phyloP scores from a whole-genome alignment of 2,329 filamentous ascomycete species.

The Ascochyta rabiei region DNA sequence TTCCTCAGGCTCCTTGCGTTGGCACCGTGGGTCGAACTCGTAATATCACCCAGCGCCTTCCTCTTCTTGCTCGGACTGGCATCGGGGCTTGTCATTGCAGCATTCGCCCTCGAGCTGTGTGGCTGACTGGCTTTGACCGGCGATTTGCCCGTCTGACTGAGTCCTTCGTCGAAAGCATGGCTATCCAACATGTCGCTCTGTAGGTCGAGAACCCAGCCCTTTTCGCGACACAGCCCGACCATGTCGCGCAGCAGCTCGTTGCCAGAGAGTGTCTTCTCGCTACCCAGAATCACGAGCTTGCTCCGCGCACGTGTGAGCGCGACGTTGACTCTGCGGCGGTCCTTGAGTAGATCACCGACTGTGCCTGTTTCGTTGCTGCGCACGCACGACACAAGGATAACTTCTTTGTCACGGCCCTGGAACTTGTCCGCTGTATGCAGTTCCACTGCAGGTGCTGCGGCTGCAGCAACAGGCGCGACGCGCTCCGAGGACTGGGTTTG shows the following conservation, averaged over 20 bases:
- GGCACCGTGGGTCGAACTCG: conserved; percentile 4
- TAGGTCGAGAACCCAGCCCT: conserved; percentile 81
- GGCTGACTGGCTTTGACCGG: conserved; percentile 1
- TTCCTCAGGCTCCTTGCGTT: conserved; percentile 27
- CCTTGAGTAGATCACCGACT: conserved; percentile 89
- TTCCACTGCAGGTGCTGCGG: conserved; percentile 64
- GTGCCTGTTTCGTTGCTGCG: conserved; percentile 80
- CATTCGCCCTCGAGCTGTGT: not conserved
- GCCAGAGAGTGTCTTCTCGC: conserved; percentile 71
- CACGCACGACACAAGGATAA: conserved; percentile 85
- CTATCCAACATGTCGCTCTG: conserved; percentile 66
- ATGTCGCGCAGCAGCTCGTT: conserved; percentile 79
- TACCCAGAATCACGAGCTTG: conserved; percentile 88
- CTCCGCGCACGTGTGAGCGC: conserved; percentile 92
- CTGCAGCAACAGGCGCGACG: conserved; percentile 17
- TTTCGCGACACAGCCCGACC: conserved; percentile 75
- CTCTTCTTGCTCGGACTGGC: conserved; percentile 45
- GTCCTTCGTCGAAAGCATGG: conserved; percentile 69
- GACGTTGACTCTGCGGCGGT: conserved; percentile 94
- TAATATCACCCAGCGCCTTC: conserved; percentile 35
- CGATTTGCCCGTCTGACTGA: conserved; percentile 45
- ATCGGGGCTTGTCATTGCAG: not conserved
- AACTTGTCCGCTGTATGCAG: conserved; percentile 98
- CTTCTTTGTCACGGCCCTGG: conserved; percentile 94
- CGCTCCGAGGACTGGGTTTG: conserved; percentile 54